Conservation (phyloP, 2,329 filamentous ascomycete genomes). For the Cercospora sp. region DNA sequence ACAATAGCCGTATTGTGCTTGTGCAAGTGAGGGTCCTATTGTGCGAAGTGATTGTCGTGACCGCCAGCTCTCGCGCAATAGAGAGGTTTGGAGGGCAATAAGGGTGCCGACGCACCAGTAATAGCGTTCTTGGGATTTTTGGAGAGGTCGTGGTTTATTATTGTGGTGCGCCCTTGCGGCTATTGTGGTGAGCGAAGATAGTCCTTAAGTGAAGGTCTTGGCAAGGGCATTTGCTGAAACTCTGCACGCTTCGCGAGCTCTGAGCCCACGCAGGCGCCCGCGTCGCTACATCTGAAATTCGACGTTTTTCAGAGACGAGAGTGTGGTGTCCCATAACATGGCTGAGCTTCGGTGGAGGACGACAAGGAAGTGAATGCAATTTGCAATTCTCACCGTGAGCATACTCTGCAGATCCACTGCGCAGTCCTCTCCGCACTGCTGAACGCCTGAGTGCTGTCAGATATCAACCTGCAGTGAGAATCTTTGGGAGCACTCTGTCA, state of each 20-base stretch:
- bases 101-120: background rate
- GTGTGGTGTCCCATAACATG: background rate
- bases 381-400: background rate
- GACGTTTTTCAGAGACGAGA: background rate
- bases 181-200: background rate
- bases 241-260: background rate
- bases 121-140: background rate
- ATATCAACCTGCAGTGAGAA: background rate
- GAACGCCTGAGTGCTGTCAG: background rate
- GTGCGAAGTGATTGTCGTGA: background rate
- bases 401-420: background rate
- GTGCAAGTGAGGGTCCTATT: conserved; percentile 3
- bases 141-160: background rate
- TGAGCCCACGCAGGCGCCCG: background rate
- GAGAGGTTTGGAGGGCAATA: background rate
- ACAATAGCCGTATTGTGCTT: background rate
- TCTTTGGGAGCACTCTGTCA: background rate
- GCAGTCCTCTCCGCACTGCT: background rate
- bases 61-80: background rate
- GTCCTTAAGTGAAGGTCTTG: background rate
- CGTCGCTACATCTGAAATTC: background rate
- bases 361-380: background rate
- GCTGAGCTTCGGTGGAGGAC: background rate
- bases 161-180: background rate
- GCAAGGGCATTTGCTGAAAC: background rate